phyloP scores from a whole-genome alignment of 2,329 filamentous ascomycete genomes.

The Passalora sequoiae region DNA sequence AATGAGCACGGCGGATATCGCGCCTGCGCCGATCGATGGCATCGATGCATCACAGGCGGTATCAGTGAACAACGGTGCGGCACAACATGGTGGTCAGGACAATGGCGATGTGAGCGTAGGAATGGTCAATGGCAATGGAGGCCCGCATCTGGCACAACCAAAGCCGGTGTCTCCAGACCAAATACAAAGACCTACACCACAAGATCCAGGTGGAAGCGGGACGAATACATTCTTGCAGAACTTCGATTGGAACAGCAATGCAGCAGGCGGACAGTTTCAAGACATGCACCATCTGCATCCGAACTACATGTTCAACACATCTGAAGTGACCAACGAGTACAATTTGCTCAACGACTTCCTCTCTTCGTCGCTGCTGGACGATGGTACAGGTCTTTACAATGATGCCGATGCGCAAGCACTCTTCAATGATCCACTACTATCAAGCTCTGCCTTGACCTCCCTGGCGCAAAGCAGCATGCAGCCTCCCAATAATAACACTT shows the following conservation, averaged over 20 bases:
- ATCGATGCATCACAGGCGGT: conserved; percentile 21
- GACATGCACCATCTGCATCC: conserved; percentile 93
- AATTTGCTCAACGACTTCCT: conserved; percentile 95
- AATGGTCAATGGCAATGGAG: conserved; percentile 10
- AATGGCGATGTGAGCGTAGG: conserved; percentile 9
- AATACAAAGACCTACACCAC: conserved; percentile 47
- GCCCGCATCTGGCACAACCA: conserved; percentile 66
- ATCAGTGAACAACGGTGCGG: conserved; percentile 11
- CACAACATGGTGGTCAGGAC: conserved; percentile 13
- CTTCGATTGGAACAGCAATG: conserved; percentile 67
- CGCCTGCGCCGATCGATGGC: conserved; percentile 24
- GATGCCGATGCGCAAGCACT: conserved; percentile 47
- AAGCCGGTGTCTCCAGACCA: conserved; percentile 63
- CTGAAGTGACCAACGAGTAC: conserved; percentile 94
- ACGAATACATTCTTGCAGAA: conserved; percentile 32
- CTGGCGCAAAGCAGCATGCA: conserved; percentile 41
- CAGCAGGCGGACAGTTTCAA: conserved; percentile 75
- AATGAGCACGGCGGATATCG: conserved; percentile 33
- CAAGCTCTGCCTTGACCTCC: conserved; percentile 38
- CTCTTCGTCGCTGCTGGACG: conserved; percentile 73
- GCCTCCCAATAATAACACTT: conserved; percentile 22
- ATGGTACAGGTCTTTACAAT: conserved; percentile 52
- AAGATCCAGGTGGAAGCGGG: conserved; percentile 39
- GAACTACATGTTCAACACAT: conserved; percentile 90
- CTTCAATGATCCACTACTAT: conserved; percentile 55